Conservation (phyloP, 495 filamentous ascomycete genomes). For the Oleoguttula mirabilis region DNA sequence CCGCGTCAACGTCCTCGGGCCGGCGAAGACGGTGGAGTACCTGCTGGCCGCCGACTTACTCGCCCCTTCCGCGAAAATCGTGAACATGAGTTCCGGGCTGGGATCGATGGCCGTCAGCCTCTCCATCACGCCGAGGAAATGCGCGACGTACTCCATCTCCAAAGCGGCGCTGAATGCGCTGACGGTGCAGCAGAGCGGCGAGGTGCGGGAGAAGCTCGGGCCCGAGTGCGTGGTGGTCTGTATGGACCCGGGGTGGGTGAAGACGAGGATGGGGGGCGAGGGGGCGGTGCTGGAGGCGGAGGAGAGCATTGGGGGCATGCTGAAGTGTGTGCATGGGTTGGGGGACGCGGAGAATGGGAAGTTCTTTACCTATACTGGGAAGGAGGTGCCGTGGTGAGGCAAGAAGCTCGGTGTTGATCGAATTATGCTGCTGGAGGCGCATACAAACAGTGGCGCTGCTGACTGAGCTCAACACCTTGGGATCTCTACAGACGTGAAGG, state of each 20-base stretch:
- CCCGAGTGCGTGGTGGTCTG: slow-evolving; percentile 21
- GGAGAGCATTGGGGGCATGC: slow-evolving; percentile 27
- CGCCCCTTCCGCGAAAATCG: slow-evolving; percentile 13
- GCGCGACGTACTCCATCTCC: slow-evolving; percentile 30
- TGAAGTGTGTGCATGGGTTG: slow-evolving; percentile 21
- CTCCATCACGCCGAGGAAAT: slow-evolving; percentile 15
- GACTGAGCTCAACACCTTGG: no score
- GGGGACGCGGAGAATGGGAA: slow-evolving; percentile 23
- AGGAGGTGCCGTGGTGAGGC: slow-evolving; percentile 22
- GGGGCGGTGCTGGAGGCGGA: slow-evolving; percentile 26
- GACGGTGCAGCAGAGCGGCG: slow-evolving; percentile 31
- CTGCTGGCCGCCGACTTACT: slow-evolving; percentile 24
- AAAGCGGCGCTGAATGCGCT: slow-evolving; percentile 37
- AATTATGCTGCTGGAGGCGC: no score
- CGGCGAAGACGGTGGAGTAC: slow-evolving; percentile 29
- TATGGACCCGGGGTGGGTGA: slow-evolving; percentile 24
- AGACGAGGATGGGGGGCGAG: slow-evolving; percentile 28
- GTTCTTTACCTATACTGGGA: slow-evolving; percentile 23
- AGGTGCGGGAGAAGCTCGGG: slow-evolving; percentile 23
- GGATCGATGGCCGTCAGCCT: slow-evolving; percentile 17
- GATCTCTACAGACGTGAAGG: no score
- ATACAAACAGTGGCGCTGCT: no score
- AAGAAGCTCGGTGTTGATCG: no score
- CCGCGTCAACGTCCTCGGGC: slow-evolving; percentile 33
- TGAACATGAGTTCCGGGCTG: slow-evolving; percentile 34